These are phyloP conservation scores for Trametes gibbosa DNA, from an alignment of 768 basidiomycete genomes.

Conservation along the genomic window DNA sequence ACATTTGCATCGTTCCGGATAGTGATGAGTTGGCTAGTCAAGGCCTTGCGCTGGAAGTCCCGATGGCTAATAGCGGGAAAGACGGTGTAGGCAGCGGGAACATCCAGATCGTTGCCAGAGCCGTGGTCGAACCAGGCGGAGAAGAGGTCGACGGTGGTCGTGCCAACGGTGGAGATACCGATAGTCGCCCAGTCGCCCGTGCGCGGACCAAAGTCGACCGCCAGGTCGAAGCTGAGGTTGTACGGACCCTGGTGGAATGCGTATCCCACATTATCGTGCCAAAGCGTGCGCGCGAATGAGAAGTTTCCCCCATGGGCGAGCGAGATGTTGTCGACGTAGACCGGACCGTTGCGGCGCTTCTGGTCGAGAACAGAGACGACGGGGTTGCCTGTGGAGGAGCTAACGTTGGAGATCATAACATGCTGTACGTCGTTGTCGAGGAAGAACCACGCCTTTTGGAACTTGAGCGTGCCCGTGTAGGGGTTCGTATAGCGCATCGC, in stretches of 20 bases:
- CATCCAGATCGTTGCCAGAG: constrained; percentile 19
- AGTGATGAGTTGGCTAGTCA: constrained; percentile 30
- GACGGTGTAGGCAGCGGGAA: constrained; percentile 49
- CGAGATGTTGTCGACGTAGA: constrained; percentile 41
- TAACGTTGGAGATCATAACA: constrained; percentile 56
- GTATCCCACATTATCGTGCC: constrained; percentile 71
- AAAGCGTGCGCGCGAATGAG: constrained; percentile 41
- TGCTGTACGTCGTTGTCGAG: constrained; percentile 59
- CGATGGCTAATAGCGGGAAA: constrained; percentile 48
- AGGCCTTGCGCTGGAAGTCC: constrained; percentile 40
- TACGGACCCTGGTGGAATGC: constrained; percentile 34
- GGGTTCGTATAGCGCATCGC: constrained; percentile 72
- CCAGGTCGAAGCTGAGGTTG: constrained; percentile 27
- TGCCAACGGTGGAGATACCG: constrained; percentile 60
- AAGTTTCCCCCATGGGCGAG: constrained; percentile 25
- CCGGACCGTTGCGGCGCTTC: constrained; percentile 41
- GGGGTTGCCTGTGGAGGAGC: constrained; percentile 38
- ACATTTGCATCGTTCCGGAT: constrained; percentile 46
- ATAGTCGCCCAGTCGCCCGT: constrained; percentile 61
- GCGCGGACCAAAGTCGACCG: constrained; percentile 45
- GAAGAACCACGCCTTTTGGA: constrained; percentile 77
- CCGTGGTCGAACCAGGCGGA: constrained; percentile 57
- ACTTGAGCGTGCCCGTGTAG: constrained; percentile 47
- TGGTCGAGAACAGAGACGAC: constrained; percentile 71
- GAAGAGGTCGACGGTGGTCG: constrained; percentile 59